Conservation (phyloP, 768 basidiomycete genomes). For the Artomyces pyxidatus region DNA sequence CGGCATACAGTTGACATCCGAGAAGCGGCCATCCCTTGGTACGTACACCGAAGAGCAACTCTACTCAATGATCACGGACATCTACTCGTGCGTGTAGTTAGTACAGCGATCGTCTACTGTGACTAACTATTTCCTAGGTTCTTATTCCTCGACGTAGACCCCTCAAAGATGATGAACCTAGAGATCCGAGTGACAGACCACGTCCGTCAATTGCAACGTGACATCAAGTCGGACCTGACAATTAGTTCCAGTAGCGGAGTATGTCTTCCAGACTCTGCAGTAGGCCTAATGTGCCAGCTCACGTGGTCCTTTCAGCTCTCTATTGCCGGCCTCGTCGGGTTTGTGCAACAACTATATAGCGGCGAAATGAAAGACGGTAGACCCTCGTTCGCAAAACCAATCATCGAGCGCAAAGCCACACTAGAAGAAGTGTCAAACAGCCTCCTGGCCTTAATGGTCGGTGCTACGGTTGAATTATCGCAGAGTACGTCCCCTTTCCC, state of each 20-base stretch:
- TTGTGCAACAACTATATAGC: conserved; percentile 41
- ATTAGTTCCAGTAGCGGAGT: conserved; percentile 36
- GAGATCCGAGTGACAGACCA: conserved; percentile 43
- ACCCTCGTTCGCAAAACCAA: conserved; percentile 45
- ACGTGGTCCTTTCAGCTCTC: conserved; percentile 21
- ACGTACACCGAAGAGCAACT: conserved; percentile 54
- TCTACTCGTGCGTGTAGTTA: conserved; percentile 51
- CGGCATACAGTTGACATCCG: conserved; percentile 60
- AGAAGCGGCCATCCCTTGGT: conserved; percentile 42
- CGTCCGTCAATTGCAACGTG: conserved; percentile 41
- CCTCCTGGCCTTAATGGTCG: conserved; percentile 63
- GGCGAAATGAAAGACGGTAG: conserved; percentile 25
- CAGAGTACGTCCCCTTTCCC: conserved; percentile 37
- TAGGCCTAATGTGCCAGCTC: neutral
- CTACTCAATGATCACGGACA: conserved; percentile 55
- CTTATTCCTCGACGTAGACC: conserved; percentile 67
- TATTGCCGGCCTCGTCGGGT: conserved; percentile 36
- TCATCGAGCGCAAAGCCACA: conserved; percentile 48
- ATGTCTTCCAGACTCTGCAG: conserved; percentile 7
- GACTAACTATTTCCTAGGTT: conserved; percentile 34
- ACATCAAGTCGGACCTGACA: conserved; percentile 48
- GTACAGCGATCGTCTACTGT: neutral
- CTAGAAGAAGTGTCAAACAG: conserved; percentile 60
- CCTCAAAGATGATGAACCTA: conserved; percentile 47
- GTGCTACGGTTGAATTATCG: conserved; percentile 57